Evolutionary conservation across 768 basidiomycete genomes (phyloP).

Genomic region (Boletus eberwhitei): DNA sequence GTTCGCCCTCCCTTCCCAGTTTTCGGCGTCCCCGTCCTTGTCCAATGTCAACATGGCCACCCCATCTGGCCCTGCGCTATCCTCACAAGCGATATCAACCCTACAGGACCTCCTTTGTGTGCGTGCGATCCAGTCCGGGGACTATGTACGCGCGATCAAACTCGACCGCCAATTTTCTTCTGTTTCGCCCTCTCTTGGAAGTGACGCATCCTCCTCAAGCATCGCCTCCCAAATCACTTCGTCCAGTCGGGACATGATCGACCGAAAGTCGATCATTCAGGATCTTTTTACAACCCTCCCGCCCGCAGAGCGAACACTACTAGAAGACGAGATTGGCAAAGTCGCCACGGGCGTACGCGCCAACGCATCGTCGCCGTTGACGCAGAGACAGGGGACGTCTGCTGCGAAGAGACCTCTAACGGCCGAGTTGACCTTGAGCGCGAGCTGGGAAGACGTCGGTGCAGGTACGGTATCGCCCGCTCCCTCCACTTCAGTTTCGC

Average conservation of each 20-base stretch:
- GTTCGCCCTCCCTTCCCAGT: conserved; percentile 52
- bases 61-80: conserved; percentile 24
- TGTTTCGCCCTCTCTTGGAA: conserved; percentile 31
- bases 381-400: conserved; percentile 4
- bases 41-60: not conserved
- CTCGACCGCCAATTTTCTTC: conserved; percentile 62
- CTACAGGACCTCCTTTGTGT: conserved; percentile 79
- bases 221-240: conserved; percentile 25
- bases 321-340: conserved; percentile 57
- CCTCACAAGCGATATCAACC: conserved; percentile 48
- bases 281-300: conserved; percentile 67
- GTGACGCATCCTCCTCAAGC: conserved; percentile 6
- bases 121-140: conserved; percentile 70
- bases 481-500: conserved; percentile 7
- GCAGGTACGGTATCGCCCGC: conserved; percentile 15
- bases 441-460: conserved; percentile 63
- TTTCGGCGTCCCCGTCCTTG: conserved; percentile 31
- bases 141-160: conserved; percentile 70
- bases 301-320: conserved; percentile 54
- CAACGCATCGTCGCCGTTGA: not conserved
- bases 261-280: conserved; percentile 67
- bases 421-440: conserved; percentile 42
- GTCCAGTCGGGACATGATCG: conserved; percentile 28
- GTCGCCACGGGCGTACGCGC: conserved; percentile 24
- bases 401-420: conserved; percentile 20